These are phyloP conservation scores for Chiua virens DNA, from an alignment of 768 basidiomycete genomes.

Conservation along the genomic window DNA sequence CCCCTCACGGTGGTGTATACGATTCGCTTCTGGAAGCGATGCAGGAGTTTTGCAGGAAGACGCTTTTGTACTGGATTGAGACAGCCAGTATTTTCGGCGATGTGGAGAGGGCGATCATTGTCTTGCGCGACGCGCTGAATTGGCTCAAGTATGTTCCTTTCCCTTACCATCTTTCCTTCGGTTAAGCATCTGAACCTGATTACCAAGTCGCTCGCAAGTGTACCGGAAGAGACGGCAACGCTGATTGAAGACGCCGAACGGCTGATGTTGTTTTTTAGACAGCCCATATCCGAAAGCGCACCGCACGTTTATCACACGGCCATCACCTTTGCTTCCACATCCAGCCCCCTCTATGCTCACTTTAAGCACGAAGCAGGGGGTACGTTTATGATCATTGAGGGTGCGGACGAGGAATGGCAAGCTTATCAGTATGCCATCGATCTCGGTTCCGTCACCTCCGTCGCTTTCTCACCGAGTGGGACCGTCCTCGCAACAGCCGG, in stretches of 20 bases:
- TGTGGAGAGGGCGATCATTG: constrained; percentile 9
- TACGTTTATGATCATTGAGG: background rate
- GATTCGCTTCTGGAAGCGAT: constrained; percentile 4
- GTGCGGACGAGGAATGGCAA: constrained; percentile 2
- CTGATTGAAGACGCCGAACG: constrained; percentile 13
- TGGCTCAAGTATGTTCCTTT: constrained; percentile 11
- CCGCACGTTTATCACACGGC: constrained; percentile 14
- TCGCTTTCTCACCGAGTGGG: constrained; percentile 15
- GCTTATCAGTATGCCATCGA: constrained; percentile 6
- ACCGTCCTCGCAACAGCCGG: constrained; percentile 7
- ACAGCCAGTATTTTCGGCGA: constrained; percentile 9
- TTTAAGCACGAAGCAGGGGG: constrained; percentile 13
- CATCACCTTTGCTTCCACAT: constrained; percentile 6
- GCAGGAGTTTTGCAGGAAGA: constrained; percentile 4
- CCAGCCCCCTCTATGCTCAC: constrained; percentile 5
- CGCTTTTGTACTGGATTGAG: constrained; percentile 16
- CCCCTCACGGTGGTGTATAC: background rate
- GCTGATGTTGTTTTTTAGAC: constrained; percentile 11
- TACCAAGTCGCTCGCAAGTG: background rate
- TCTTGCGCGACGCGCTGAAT: constrained; percentile 3
- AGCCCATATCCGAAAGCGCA: constrained; percentile 12
- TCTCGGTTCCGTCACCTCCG: constrained; percentile 4
- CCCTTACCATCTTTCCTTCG: background rate
- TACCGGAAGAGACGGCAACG: background rate
- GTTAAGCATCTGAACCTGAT: background rate